Evolutionary conservation across 2,329 filamentous ascomycete genomes (phyloP).

Genomic region (Penicillium griseofulvum): DNA sequence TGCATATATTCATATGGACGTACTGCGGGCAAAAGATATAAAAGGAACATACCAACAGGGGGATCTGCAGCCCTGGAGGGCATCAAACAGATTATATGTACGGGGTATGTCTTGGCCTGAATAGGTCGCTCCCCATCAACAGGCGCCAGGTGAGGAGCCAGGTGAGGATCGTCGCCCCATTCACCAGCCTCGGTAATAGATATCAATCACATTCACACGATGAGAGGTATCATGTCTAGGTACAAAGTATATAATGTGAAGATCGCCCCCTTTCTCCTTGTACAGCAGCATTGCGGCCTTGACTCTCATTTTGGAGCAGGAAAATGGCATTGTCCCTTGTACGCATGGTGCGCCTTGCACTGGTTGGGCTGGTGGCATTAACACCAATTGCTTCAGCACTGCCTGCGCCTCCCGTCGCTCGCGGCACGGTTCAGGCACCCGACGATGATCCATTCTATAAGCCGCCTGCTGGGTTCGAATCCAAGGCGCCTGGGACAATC

Average conservation of each 20-base stretch:
- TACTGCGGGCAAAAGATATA: neutral
- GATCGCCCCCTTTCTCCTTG: neutral
- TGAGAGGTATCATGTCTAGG: neutral
- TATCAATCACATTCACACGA: constrained; percentile 3
- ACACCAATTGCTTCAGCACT: constrained; percentile 1
- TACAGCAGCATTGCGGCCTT: neutral
- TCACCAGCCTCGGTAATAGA: constrained; percentile 2
- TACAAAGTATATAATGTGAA: neutral
- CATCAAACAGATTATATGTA: too few relatives aligned
- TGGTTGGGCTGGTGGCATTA: constrained; percentile 2
- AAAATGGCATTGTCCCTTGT: constrained; percentile 5
- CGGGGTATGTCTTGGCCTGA: neutral
- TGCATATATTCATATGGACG: neutral
- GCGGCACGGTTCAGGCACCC: constrained; percentile 5
- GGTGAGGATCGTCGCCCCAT: neutral
- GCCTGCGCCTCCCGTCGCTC: neutral
- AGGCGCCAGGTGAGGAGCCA: neutral
- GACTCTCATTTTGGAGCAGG: neutral
- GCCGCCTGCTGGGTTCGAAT: constrained; percentile 25
- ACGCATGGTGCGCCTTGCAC: constrained; percentile 5
- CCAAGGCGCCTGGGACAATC: constrained; percentile 22
- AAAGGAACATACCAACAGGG: neutral
- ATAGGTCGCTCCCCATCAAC: neutral
- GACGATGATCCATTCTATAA: constrained; percentile 29
- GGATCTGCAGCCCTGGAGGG: neutral